A percentile compares a stretch with the other conserved stretches of the same genome.
phyloP scores from a whole-genome alignment of 2,329 filamentous ascomycete genomes.

The Penicillium janthinellum region DNA sequence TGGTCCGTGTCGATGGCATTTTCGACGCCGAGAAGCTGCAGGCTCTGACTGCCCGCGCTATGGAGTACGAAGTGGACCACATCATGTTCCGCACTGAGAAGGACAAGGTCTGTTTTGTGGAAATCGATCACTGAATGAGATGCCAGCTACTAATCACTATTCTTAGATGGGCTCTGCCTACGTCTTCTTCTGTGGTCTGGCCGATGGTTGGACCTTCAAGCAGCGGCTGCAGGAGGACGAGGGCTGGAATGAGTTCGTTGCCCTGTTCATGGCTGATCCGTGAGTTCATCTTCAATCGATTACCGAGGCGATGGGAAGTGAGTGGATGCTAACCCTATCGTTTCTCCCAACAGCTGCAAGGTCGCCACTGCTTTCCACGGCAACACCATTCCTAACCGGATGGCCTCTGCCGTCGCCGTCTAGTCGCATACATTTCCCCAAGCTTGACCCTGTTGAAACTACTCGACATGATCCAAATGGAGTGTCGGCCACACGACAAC shows the following conservation, averaged over 20 bases:
- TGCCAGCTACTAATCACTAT: not conserved
- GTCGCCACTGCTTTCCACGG: slow-evolving; percentile 5
- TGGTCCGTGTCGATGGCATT: not conserved
- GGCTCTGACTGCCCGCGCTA: not conserved
- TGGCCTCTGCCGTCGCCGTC: not conserved
- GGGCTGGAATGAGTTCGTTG: slow-evolving; percentile 7
- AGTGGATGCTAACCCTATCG: not conserved
- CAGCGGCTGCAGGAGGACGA: slow-evolving; percentile 3
- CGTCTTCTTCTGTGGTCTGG: slow-evolving; percentile 16
- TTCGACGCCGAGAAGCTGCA: not conserved
- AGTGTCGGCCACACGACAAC: not conserved
- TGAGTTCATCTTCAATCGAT: not conserved
- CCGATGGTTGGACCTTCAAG: slow-evolving; percentile 10
- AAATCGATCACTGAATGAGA: not conserved
- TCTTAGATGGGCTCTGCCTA: slow-evolving; percentile 2
- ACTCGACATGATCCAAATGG: not conserved
- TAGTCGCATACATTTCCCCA: not conserved
- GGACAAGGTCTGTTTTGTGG: slow-evolving; percentile 3
- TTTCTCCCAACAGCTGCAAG: slow-evolving; percentile 2
- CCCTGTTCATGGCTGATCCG: slow-evolving; percentile 18
- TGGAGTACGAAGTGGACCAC: slow-evolving; percentile 9
- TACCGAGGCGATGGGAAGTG: not conserved
- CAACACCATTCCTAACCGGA: not conserved
- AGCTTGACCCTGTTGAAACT: not conserved
- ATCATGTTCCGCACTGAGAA: not conserved